Evolutionary conservation across 805 yeast genomes (phyloP).

Genomic region (Yueomyces sp.): DNA sequence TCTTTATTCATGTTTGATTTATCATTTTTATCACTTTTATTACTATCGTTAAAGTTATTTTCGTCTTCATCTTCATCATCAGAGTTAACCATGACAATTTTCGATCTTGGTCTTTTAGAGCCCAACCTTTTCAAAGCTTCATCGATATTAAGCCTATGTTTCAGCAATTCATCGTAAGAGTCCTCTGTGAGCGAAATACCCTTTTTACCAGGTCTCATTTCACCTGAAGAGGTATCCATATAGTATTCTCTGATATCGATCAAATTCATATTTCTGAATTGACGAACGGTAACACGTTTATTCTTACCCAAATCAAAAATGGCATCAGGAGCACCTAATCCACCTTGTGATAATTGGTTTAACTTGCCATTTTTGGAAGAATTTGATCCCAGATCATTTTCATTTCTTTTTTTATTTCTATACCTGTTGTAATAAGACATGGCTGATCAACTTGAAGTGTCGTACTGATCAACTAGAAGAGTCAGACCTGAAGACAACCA

Average conservation of each 20-base stretch:
- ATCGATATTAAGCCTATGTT: constrained; percentile 24
- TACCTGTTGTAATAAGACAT: constrained; percentile 23
- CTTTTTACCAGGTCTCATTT: constrained; percentile 70
- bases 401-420: constrained; percentile 13
- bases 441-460: background rate
- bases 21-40: constrained; percentile 5
- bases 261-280: constrained; percentile 50
- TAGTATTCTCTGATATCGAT: constrained; percentile 83
- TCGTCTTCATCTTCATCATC: constrained; percentile 17
- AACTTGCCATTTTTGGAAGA: constrained; percentile 2
- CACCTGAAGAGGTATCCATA: constrained; percentile 40
- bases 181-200: constrained; percentile 29
- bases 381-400: background rate
- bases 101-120: constrained; percentile 22
- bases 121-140: constrained; percentile 25
- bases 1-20: constrained; percentile 1
- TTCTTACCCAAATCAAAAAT: constrained; percentile 37
- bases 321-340: constrained; percentile 16
- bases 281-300: constrained; percentile 62
- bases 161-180: constrained; percentile 23
- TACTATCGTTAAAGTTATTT: constrained; percentile 1
- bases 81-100: constrained; percentile 18
- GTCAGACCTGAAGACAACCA: too few species aligned
- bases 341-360: constrained; percentile 3
- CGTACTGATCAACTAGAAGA: too few species aligned